Evolutionary conservation across 208 protist species (phyloP).

Genomic region (Jaenimonas drosophilae): DNA sequence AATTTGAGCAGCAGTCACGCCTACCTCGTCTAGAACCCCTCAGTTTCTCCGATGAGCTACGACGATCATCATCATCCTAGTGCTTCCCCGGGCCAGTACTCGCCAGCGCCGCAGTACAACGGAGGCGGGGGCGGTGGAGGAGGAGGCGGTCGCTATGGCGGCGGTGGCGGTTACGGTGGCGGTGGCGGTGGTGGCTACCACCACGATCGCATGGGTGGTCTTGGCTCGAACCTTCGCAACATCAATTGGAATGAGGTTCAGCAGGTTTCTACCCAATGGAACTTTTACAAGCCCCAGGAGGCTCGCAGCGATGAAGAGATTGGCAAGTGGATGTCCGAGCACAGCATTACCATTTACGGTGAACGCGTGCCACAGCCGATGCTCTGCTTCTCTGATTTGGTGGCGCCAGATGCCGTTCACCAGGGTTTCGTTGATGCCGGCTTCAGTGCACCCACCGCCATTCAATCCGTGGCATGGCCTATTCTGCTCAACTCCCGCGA

Average conservation of each 20-base stretch:
- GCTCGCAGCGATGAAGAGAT: conserved; percentile 65
- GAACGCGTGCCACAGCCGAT: conserved; percentile 77
- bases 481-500: conserved; percentile 81
- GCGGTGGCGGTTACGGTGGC: conserved; percentile 1
- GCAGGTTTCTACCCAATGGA: conserved; percentile 67
- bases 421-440: conserved; percentile 73
- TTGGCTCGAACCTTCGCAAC: conserved; percentile 49
- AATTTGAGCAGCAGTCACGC: too few species aligned
- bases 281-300: conserved; percentile 78
- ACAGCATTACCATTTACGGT: conserved; percentile 80
- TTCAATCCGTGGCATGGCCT: conserved; percentile 89
- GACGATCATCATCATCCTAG: too few species aligned
- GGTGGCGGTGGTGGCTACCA: conserved; percentile 2
- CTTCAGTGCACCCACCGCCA: conserved; percentile 70
- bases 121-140: too few species aligned
- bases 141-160: not conserved
- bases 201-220: conserved; percentile 23
- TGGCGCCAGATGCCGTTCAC: conserved; percentile 66
- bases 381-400: conserved; percentile 71
- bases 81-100: too few species aligned
- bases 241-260: conserved; percentile 66
- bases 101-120: too few species aligned
- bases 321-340: conserved; percentile 49
- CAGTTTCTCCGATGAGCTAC: too few species aligned
- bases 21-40: too few species aligned